Evolutionary conservation across 2,329 filamentous ascomycete genomes (phyloP), one percentile per base, ranked within the genome.

Genomic region (Pseudogymnoascus sp.): DNA sequence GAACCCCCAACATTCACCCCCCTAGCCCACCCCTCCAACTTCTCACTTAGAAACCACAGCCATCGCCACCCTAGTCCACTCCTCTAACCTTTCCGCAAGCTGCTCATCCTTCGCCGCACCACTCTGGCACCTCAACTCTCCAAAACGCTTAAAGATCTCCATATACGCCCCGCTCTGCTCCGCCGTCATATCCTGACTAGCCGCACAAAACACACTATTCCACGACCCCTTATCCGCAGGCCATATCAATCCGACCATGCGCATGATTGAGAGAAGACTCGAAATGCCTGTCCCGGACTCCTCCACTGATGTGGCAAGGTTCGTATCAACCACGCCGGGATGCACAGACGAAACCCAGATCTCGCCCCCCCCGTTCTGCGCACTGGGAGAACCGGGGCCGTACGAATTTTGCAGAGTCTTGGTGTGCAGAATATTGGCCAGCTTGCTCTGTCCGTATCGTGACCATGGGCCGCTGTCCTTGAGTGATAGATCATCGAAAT

Each of bases 401-500:
- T 77, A 75, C 18, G 23, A 63, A 61, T 69, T 70, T 61, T 76
- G 65, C 55, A 79, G 63, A 5, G 70, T 72, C 64, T 70, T 74
- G n/a, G 73, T 66, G 66, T 79, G 76, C 43, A 80, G 70, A 21
- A 80, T 70, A 62, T 80, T 80, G 61, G 75, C 77, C 6, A 79
- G 75, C 68, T 80, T 80, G 67, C 71, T 74, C 68, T 79, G 77
- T n/a, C 76, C 77, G 68, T 80, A 80, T 14, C 76, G 73, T 62
- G 72, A 70, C 75, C 68, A 74, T 61, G 65, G n/a, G 5, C 72
- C 70, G 18, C 68, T 67, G 64, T 76, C 72, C 63, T 72, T 72
- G 61, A 74, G 70, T 4, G 63, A 63, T 9, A 60, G 33, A 31
- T 68, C 67, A 0, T 40, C 49, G 33, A 69, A 68, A 38, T 68